Conservation (phyloP, 2,329 filamentous ascomycete genomes). For the Cryoendolithus antarcticus region DNA sequence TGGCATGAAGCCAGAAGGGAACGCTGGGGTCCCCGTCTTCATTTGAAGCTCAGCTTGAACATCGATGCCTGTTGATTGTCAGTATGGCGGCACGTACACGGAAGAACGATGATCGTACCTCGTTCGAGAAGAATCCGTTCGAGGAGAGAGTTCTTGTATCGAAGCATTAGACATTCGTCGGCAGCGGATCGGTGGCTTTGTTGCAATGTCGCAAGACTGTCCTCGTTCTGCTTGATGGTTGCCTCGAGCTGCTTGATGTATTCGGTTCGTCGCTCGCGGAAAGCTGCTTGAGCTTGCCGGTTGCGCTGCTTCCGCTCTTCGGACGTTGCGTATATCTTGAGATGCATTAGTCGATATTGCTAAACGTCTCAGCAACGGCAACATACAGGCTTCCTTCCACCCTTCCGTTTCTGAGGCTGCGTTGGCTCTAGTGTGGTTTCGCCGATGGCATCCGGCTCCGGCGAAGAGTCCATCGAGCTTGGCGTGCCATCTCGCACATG, state of each 20-base stretch:
- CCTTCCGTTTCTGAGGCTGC: constrained; percentile 75
- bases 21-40: constrained; percentile 77
- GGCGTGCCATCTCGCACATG: constrained; percentile 32
- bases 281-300: constrained; percentile 90
- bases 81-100: constrained; percentile 1
- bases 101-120: constrained; percentile 41
- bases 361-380: background rate
- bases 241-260: constrained; percentile 99
- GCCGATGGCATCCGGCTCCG: constrained; percentile 31
- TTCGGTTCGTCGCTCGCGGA: constrained; percentile 90
- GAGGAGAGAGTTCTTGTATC: constrained; percentile 94
- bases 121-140: constrained; percentile 95
- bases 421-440: constrained; percentile 29
- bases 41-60: constrained; percentile 89
- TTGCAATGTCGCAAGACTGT: constrained; percentile 82
- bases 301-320: constrained; percentile 98
- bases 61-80: constrained; percentile 60
- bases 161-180: constrained; percentile 94
- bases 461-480: constrained; percentile 37
- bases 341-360: constrained; percentile 1
- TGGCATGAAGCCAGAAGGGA: constrained; percentile 47
- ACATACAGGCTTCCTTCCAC: constrained; percentile 89
- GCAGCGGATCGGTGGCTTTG: constrained; percentile 87
- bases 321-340: constrained; percentile 91
- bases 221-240: constrained; percentile 93